A percentile compares a stretch with the other conserved stretches of the same genome.
Evolutionary conservation across 768 basidiomycete species (phyloP).

Genomic region (Macrocybe gigantea): DNA sequence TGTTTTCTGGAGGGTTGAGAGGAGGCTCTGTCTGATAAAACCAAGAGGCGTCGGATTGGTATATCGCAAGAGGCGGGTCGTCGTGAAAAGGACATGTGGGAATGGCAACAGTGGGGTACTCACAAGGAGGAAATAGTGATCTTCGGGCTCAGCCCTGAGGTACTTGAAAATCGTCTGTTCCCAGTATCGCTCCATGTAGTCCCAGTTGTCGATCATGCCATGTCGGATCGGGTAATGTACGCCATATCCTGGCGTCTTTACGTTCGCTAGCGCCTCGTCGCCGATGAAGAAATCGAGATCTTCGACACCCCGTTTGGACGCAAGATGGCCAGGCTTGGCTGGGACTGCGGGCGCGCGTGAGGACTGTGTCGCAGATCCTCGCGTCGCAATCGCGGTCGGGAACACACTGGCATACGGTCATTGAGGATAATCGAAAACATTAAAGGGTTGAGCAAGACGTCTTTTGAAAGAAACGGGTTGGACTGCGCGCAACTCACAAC

Average conservation of each 20-base stretch:
- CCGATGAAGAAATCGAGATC: constrained; percentile 99
- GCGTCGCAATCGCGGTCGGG: constrained; percentile 93
- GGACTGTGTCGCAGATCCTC: constrained; percentile 59
- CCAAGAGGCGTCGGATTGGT: neutral
- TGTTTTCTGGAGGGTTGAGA: constrained; percentile 95
- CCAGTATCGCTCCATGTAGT: constrained; percentile 99
- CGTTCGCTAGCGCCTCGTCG: constrained; percentile 93
- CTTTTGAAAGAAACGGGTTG: constrained; percentile 4
- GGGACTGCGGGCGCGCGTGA: constrained; percentile 76
- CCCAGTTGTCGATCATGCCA: constrained; percentile 98
- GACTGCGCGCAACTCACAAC: constrained; percentile 53
- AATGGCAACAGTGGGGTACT: constrained; percentile 21
- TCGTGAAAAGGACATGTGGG: neutral
- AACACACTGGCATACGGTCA: constrained; percentile 61
- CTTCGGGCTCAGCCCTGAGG: constrained; percentile 95
- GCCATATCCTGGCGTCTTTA: constrained; percentile 90
- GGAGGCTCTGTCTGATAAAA: constrained; percentile 89
- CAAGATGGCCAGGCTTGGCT: constrained; percentile 84
- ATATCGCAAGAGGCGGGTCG: neutral
- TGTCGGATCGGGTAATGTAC: constrained; percentile 96
- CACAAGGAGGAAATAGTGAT: constrained; percentile 96
- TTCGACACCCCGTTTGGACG: constrained; percentile 95
- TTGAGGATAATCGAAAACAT: neutral
- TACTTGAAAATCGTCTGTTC: constrained; percentile 99
- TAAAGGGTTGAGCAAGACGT: too few relatives aligned